Evolutionary conservation across 352 stramenopile genomes (phyloP), one percentile per base, ranked within the genome.

Genomic region (Phytophthora pseudosyringae): DNA sequence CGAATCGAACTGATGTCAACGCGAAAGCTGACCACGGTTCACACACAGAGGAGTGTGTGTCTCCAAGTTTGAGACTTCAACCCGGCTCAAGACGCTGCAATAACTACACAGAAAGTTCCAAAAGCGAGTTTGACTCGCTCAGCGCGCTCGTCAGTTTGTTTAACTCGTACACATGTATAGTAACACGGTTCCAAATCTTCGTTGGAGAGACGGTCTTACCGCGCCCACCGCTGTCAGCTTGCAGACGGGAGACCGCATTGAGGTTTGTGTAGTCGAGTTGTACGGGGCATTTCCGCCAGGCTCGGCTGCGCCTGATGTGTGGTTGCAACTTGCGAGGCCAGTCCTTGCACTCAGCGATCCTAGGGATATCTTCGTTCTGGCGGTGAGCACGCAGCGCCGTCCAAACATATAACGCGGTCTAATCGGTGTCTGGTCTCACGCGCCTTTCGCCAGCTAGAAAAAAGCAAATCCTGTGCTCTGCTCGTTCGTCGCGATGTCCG

Each of bases 201-300:
- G 12, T 35, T 21, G 26, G 44, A 35, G 46, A 41, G 16, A 54
- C 31, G 31, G 6, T 43, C 9, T 18, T 55, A 31, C 48, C 45
- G 31, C 18, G n/a, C 16, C 38, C 38, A 59, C 36, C 10, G 21
- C 25, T 47, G 10, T 31, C 16, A 29, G 16, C 31, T 59, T 50
- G 38, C 38, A 48, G 51, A 25, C 29, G 51, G 51, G 51, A 59
- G 13, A 13, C 52, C 52, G 28, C 40, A 35, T 60, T 60, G n/a
- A n/a, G n/a, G n/a, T n/a, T n/a, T n/a, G n/a, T n/a, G n/a, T n/a
- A 52, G 53, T 60, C 40, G 39, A 38, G 41, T 60, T 44, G 52
- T 60, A n/a, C 16, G 29, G 1, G 12, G n/a, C 21, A 47, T 60
- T 52, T 60, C 40, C 41, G n/a, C 18, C 28, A 9, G 16, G 25